These are phyloP conservation scores for Ceratobasidium sp. DNA, from an alignment of 1,284 basidiomycete genomes.

Conservation along the genomic window DNA sequence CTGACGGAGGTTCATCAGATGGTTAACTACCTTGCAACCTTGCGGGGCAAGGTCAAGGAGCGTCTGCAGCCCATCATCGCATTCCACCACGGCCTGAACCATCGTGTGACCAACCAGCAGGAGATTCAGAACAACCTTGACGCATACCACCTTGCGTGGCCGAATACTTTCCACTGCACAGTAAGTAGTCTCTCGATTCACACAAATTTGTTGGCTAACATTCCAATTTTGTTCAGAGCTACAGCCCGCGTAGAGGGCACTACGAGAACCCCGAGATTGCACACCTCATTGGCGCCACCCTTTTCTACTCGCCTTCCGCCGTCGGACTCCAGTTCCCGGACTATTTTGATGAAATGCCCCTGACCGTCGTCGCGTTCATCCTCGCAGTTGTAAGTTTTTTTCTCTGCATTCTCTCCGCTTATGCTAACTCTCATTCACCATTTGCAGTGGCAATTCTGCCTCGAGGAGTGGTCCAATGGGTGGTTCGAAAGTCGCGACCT, in stretches of 20 bases:
- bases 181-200: no score
- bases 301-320: neutral
- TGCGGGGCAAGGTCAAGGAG: conserved; percentile 26
- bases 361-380: conserved; percentile 11
- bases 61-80: neutral
- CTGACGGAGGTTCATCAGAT: neutral
- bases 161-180: conserved; percentile 31
- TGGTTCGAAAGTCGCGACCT: conserved; percentile 8
- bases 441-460: conserved; percentile 13
- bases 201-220: no score
- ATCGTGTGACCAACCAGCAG: neutral
- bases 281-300: neutral
- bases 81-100: neutral
- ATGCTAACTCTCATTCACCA: no score
- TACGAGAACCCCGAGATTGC: conserved; percentile 2
- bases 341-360: conserved; percentile 14
- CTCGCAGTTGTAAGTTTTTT: conserved; percentile 21
- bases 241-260: neutral
- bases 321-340: conserved; percentile 15
- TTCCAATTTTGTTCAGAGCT: no score
- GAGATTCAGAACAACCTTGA: conserved; percentile 7
- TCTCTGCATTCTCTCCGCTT: neutral
- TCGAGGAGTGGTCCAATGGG: conserved; percentile 17
- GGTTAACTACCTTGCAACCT: conserved; percentile 28
- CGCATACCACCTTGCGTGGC: conserved; percentile 3